These are phyloP conservation scores for Picochlorum sp. DNA, from an alignment of 139 green algal genomes.

Conservation along the genomic window DNA sequence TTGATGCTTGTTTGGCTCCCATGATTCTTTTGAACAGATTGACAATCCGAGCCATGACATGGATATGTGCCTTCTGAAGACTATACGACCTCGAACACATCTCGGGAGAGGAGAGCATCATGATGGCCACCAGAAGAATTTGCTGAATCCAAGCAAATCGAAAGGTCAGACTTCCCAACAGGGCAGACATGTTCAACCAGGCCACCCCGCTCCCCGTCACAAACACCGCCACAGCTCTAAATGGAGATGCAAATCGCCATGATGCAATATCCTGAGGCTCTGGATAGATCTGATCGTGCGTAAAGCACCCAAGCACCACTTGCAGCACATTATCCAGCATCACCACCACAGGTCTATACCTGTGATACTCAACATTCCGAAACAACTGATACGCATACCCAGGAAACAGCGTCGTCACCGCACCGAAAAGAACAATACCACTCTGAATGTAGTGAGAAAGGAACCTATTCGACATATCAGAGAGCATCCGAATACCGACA, in stretches of 20 bases:
- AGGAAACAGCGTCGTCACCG: slow-evolving; percentile 8
- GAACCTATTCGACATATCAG: background rate
- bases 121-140: background rate
- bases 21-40: background rate
- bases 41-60: background rate
- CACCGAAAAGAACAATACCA: slow-evolving; percentile 9
- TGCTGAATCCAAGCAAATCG: slow-evolving; percentile 9
- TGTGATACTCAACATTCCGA: background rate
- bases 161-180: slow-evolving; percentile 6
- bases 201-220: slow-evolving; percentile 4
- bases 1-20: no score
- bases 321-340: slow-evolving; percentile 12
- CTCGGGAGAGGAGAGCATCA: slow-evolving; percentile 2
- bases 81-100: slow-evolving; percentile 5
- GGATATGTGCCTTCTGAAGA: slow-evolving; percentile 7
- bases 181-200: slow-evolving; percentile 10
- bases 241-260: background rate
- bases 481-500: slow-evolving; percentile 11
- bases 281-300: slow-evolving; percentile 11
- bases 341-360: slow-evolving; percentile 7
- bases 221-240: slow-evolving; percentile 4
- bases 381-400: slow-evolving; percentile 3
- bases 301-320: slow-evolving; percentile 10
- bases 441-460: background rate
- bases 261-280: background rate